Conservation (phyloP, 1,284 basidiomycete genomes). For the Irpex sp. region DNA sequence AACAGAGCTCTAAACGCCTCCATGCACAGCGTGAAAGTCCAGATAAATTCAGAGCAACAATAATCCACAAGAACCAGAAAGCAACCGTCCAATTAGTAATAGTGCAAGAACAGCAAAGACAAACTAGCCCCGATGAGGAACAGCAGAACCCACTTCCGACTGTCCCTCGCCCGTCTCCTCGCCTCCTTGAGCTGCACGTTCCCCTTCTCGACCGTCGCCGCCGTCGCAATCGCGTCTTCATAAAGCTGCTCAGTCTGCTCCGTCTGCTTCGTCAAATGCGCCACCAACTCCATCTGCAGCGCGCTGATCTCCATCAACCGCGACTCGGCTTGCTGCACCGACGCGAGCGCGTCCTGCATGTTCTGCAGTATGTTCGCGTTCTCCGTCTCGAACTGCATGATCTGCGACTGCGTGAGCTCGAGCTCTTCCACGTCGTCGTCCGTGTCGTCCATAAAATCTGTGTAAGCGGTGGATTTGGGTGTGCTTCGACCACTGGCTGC, state of each 20-base stretch:
- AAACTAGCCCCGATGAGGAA: slow-evolving; percentile 86
- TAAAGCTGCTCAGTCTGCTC: slow-evolving; percentile 85
- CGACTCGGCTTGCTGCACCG: slow-evolving; percentile 85
- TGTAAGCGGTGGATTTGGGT: slow-evolving; percentile 17
- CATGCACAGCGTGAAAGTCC: neutral
- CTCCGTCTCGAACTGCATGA: slow-evolving; percentile 87
- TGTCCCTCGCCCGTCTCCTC: slow-evolving; percentile 73
- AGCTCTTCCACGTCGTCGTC: slow-evolving; percentile 66
- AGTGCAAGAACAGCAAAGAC: slow-evolving; percentile 83
- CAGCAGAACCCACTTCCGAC: slow-evolving; percentile 76
- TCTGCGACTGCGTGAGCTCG: slow-evolving; percentile 77
- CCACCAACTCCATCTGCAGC: slow-evolving; percentile 83
- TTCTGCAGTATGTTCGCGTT: slow-evolving; percentile 79
- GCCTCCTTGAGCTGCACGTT: slow-evolving; percentile 85
- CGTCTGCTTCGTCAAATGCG: slow-evolving; percentile 83
- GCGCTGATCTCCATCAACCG: slow-evolving; percentile 86
- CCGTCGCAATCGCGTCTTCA: slow-evolving; percentile 83
- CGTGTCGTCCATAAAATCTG: slow-evolving; percentile 38
- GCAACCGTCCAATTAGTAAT: slow-evolving; percentile 45
- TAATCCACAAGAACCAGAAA: neutral
- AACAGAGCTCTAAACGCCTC: no score
- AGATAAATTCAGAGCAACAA: no score
- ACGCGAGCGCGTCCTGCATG: slow-evolving; percentile 78
- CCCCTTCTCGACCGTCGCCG: slow-evolving; percentile 79
- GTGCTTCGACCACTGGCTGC: slow-evolving; percentile 22